Evolutionary conservation across 1,284 basidiomycete species (phyloP).

Genomic region (Thecaphora thlaspeos): DNA sequence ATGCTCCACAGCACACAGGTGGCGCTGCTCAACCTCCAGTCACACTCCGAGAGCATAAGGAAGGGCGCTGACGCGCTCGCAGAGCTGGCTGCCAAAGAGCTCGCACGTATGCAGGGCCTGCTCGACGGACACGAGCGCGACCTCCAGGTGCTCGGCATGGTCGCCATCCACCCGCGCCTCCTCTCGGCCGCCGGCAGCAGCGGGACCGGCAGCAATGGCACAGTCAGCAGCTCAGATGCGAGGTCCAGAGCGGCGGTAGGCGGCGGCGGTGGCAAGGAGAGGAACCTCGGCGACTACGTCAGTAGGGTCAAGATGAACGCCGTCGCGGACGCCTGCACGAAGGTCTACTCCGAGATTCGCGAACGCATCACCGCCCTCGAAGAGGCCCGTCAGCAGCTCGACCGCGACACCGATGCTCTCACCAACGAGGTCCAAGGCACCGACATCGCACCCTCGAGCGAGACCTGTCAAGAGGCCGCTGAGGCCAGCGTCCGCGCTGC

Average conservation of each 20-base stretch:
- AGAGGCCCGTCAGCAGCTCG: slow-evolving; percentile 26
- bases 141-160: slow-evolving; percentile 40
- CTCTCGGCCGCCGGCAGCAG: slow-evolving; percentile 12
- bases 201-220: too few species aligned
- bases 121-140: slow-evolving; percentile 48
- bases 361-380: slow-evolving; percentile 25
- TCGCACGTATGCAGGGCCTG: slow-evolving; percentile 45
- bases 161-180: slow-evolving; percentile 44
- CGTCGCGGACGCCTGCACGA: slow-evolving; percentile 40
- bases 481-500: slow-evolving; percentile 24
- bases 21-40: slow-evolving; percentile 47
- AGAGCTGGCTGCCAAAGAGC: slow-evolving; percentile 35
- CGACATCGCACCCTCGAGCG: slow-evolving; percentile 32
- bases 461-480: slow-evolving; percentile 38
- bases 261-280: slow-evolving; percentile 19
- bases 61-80: slow-evolving; percentile 30
- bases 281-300: slow-evolving; percentile 50
- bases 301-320: slow-evolving; percentile 39
- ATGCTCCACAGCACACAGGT: slow-evolving; percentile 47
- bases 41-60: slow-evolving; percentile 46
- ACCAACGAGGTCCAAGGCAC: slow-evolving; percentile 40
- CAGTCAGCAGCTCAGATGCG: not conserved
- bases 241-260: not conserved
- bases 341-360: slow-evolving; percentile 34
- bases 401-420: slow-evolving; percentile 35